Evolutionary conservation across 2,329 filamentous ascomycete genomes (phyloP).

Genomic region (Stemphylium vesicarium): DNA sequence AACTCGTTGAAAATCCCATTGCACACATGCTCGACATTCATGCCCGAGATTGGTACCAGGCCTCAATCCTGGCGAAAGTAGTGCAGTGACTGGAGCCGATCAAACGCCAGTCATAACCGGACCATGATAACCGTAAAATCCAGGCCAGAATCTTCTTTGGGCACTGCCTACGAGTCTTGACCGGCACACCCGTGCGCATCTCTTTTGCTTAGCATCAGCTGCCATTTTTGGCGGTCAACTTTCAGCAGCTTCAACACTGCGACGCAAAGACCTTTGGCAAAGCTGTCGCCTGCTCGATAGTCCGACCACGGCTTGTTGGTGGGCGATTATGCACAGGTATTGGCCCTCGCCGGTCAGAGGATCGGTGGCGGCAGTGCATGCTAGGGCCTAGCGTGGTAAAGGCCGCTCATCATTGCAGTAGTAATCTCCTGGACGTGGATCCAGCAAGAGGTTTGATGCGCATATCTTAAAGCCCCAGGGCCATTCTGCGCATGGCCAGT

Average conservation of each 20-base stretch:
- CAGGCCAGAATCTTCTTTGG: neutral
- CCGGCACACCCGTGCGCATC: neutral
- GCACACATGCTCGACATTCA: too few relatives aligned
- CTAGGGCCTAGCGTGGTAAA: neutral
- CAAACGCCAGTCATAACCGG: too few relatives aligned
- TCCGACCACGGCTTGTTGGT: neutral
- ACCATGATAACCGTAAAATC: too few relatives aligned
- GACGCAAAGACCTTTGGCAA: neutral
- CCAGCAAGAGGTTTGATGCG: neutral
- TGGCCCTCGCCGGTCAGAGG: too few relatives aligned
- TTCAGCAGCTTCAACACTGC: neutral
- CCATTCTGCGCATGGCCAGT: neutral
- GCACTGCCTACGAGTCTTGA: neutral
- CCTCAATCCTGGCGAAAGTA: too few relatives aligned
- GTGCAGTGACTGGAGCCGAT: too few relatives aligned
- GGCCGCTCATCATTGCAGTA: neutral
- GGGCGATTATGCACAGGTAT: neutral
- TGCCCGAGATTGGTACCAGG: too few relatives aligned
- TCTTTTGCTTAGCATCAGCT: neutral
- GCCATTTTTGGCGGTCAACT: neutral
- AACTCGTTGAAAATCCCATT: too few relatives aligned
- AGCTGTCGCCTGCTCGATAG: neutral
- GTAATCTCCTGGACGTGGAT: neutral
- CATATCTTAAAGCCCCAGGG: neutral
- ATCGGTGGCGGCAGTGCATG: neutral